Evolutionary conservation across 2,329 filamentous ascomycete species (phyloP).

Genomic region (Botryotinia narcissicola): DNA sequence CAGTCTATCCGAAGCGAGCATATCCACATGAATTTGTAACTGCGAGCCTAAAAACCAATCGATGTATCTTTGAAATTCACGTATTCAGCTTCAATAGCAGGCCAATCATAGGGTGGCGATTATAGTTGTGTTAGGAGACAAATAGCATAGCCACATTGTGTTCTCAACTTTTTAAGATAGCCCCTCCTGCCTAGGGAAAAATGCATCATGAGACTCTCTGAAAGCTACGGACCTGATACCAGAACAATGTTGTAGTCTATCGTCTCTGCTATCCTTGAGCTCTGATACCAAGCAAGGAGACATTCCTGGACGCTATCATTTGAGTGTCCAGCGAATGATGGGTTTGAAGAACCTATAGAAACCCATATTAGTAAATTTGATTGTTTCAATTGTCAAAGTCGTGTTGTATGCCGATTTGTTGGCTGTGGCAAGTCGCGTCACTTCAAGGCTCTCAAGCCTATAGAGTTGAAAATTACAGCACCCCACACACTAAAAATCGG

Average conservation of each 20-base stretch:
- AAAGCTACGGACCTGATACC: neutral
- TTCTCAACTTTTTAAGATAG: neutral
- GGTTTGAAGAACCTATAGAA: neutral
- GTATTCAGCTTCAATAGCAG: neutral
- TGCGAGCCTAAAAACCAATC: neutral
- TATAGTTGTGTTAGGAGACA: neutral
- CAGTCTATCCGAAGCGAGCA: neutral
- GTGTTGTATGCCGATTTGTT: constrained; percentile 12
- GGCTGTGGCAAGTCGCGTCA: neutral
- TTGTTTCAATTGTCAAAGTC: neutral
- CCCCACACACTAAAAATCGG: neutral
- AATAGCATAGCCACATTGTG: neutral
- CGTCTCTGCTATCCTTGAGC: neutral
- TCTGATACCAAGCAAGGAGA: neutral
- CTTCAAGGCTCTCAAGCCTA: neutral
- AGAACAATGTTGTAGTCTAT: neutral
- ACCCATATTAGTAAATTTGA: neutral
- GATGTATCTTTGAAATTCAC: neutral
- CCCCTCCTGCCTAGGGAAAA: neutral
- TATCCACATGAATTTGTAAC: too few species aligned
- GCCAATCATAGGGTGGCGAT: neutral
- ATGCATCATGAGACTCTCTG: neutral
- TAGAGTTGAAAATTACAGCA: neutral
- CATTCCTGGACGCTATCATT: neutral
- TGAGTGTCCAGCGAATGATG: neutral